Evolutionary conservation across 805 yeast species (phyloP).

Genomic region (Sugiyamaella americana): DNA sequence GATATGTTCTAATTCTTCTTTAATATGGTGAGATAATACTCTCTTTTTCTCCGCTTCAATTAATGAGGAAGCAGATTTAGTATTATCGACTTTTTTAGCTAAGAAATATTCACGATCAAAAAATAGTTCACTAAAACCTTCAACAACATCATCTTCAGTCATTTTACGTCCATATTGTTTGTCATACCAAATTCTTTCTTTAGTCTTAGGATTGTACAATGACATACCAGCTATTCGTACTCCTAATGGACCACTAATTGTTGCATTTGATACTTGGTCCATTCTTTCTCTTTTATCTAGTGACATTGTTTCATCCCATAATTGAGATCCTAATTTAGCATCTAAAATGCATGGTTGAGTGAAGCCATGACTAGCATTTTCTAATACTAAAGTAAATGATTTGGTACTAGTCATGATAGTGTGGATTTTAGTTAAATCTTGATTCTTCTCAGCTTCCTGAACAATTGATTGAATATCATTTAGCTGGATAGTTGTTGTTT

Average conservation of each 20-base stretch:
- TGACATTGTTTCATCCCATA: constrained; percentile 56
- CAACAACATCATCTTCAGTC: constrained; percentile 36
- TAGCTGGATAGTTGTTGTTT: neutral
- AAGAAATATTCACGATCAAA: constrained; percentile 9
- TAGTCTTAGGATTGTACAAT: constrained; percentile 33
- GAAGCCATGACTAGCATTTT: constrained; percentile 61
- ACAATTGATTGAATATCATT: neutral
- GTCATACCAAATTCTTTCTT: constrained; percentile 45
- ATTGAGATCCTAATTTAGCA: constrained; percentile 67
- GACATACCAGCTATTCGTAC: constrained; percentile 89
- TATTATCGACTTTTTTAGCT: neutral
- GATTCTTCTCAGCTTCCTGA: constrained; percentile 16
- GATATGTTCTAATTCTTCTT: constrained; percentile 57
- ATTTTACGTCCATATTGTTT: constrained; percentile 69
- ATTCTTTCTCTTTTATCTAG: constrained; percentile 59
- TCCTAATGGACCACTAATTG: constrained; percentile 75
- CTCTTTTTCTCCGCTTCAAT: constrained; percentile 15
- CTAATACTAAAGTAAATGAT: constrained; percentile 50
- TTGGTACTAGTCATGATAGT: constrained; percentile 4
- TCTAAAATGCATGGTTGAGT: constrained; percentile 69
- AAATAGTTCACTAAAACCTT: constrained; percentile 41
- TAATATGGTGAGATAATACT: constrained; percentile 38
- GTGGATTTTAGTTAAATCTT: constrained; percentile 11
- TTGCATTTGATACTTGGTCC: constrained; percentile 52
- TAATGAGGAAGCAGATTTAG: neutral